Base-by-base conservation (phyloP, 805 yeast genomes). In the Priceomyces melissophilus region DNA sequence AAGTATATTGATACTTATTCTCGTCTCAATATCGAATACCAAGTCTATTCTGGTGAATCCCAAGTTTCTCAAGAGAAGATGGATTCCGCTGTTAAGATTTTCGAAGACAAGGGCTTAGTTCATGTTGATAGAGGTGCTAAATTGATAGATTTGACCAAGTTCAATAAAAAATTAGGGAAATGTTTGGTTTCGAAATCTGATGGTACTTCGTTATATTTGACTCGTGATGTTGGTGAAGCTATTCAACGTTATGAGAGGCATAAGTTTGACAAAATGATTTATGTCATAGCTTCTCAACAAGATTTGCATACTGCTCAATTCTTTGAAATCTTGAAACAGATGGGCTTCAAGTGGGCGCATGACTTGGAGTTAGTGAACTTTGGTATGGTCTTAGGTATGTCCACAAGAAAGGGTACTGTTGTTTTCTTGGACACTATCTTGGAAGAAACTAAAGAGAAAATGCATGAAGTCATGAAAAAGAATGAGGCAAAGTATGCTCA, bases 351-450 rank as follows among this genome's bases (percentile, higher is more conserved):
- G 47, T 93, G 96, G 96, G 90, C 96, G 37, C 70, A 78, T 48
- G 76, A 75, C 44, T 71, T 91, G 53, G 76, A 75, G 56, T 98
- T 91, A 65, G 78, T 93, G 54, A 91, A 85, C 69, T 93, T 90
- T 54, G 99, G 99, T 65, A 85, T 93, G 95, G 99, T 93, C 38
- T 85, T 80, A 58, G 99, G 99, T 54, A 93, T 93, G 99, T 85
- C 96, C 20, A 93, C 99, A 44, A 83, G 99, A 73, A 87, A 82
- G 67, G 99, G 99, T 52, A 93, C 96, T 28, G 99, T 93, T 47
- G 98, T 93, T n/a, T 93, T 93, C 76, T 76, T 93, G 57, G 96
- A 93, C 66, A 84, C 80, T 57, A 93, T 93, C 53, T 74, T 93
- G 53, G 93, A 91, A 67, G 96, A 88, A 65, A 89, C 96, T 44